phyloP scores from a whole-genome alignment of 129 eudicot genomes.

The Helichrysum umbraculigerum region DNA sequence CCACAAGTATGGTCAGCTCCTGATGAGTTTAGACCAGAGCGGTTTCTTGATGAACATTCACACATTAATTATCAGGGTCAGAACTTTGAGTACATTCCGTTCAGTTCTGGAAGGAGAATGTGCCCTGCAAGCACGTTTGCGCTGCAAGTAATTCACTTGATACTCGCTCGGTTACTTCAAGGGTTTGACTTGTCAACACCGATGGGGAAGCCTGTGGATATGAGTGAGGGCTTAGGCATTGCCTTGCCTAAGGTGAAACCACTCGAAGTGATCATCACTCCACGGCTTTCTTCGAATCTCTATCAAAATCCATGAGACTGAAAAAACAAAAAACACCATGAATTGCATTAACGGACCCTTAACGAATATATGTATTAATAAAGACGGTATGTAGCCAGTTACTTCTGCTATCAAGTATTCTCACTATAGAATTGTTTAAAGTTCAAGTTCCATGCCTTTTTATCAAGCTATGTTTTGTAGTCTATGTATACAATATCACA shows the following conservation, averaged over 20 bases:
- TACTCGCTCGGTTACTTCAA: slow-evolving; percentile 42
- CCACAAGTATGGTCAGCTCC: slow-evolving; percentile 44
- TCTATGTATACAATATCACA: too few species aligned
- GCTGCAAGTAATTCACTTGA: slow-evolving; percentile 30
- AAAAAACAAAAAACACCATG: too few species aligned
- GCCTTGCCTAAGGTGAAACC: slow-evolving; percentile 51
- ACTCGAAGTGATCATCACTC: slow-evolving; percentile 35
- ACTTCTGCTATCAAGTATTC: background rate
- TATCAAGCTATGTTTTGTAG: too few species aligned
- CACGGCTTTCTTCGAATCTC: slow-evolving; percentile 32
- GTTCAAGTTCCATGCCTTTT: too few species aligned
- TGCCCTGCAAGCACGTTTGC: slow-evolving; percentile 44
- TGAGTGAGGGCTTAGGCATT: slow-evolving; percentile 43
- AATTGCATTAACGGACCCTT: background rate
- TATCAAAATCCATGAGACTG: background rate
- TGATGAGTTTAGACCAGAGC: slow-evolving; percentile 39
- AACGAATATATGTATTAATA: background rate
- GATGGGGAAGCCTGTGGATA: slow-evolving; percentile 35
- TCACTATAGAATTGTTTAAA: too few species aligned
- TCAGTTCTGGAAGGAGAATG: slow-evolving; percentile 44
- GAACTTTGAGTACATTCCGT: slow-evolving; percentile 45
- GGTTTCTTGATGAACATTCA: slow-evolving; percentile 35
- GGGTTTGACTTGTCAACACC: slow-evolving; percentile 39
- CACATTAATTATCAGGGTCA: slow-evolving; percentile 23
- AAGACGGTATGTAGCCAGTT: background rate